Evolutionary conservation across 495 filamentous ascomycete species (phyloP), one percentile per base, ranked within the genome.

Genomic region (Neurospora discreta): DNA sequence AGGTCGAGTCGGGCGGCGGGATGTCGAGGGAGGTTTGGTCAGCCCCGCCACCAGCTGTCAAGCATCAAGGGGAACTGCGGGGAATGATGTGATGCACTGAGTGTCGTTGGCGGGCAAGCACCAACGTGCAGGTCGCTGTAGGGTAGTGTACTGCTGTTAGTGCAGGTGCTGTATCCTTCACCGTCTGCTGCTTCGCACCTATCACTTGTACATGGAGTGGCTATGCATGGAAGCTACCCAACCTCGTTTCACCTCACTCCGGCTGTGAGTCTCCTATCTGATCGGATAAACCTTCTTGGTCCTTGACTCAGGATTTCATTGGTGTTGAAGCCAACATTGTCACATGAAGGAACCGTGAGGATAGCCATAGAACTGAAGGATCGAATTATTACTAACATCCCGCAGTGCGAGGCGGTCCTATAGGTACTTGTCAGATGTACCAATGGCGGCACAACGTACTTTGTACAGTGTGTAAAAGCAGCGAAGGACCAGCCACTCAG

Each of bases 21-120:
- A 23, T 40, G 44, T 40, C 33, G 70, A 40, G 33, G 16, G 52
- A 69, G 71, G 23, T 69, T 43, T 46, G 69, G 39, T 71, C 74
- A 75, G 69, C 74, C 71, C 74, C 74, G 74, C 74, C 74, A 70
- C 52, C 39, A 72, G 71, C 71, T 72, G 38, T 69, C 23, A 60
- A 60, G 52, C 52, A 60, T 30, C 9, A 30, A 60, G 52, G 23
- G 30, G 23, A 60, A 60, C 69, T 44, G 39, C 65, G 70, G 73
- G 71, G 33, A 65, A 69, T 70, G 73, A 71, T 71, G 73, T n/a
- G 33, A 72, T 74, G 41, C 71, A 70, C 68, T 68, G 73, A 69
- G 46, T 46, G 73, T 69, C 71, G 72, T 1, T 30, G 23, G 52
- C 52, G n/a, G n/a, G n/a, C 52, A 60, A 52, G 44, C 44, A 52